phyloP scores from a whole-genome alignment of 2,329 filamentous ascomycete genomes.

The Stachybotrys elegans region DNA sequence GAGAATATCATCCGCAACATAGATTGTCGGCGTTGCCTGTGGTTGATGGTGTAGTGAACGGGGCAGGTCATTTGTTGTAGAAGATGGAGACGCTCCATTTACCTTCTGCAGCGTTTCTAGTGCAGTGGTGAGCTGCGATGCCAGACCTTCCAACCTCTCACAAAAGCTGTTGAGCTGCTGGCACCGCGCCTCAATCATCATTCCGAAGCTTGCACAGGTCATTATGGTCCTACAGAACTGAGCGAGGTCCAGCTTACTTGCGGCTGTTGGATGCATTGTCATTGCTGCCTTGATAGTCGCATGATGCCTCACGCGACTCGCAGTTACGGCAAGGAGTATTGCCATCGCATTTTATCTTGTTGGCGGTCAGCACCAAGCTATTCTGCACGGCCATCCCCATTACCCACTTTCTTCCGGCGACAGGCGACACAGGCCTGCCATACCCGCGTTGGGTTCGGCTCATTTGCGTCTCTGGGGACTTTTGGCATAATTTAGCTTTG shows the following conservation, averaged over 20 bases:
- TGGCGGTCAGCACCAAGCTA: not conserved
- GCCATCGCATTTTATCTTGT: slow-evolving; percentile 20
- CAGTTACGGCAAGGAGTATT: slow-evolving; percentile 18
- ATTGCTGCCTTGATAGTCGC: slow-evolving; percentile 15
- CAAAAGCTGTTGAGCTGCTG: slow-evolving; percentile 18
- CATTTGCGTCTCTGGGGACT: not conserved
- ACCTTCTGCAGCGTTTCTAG: not conserved
- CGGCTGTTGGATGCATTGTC: slow-evolving; percentile 17
- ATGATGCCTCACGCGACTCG: slow-evolving; percentile 13
- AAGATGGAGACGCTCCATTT: not conserved
- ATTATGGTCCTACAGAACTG: not conserved
- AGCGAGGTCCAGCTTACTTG: slow-evolving; percentile 8
- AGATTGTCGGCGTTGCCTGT: not conserved
- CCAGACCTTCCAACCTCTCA: slow-evolving; percentile 15
- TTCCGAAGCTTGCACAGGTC: slow-evolving; percentile 5
- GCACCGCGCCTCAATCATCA: slow-evolving; percentile 14
- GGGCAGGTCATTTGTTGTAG: slow-evolving; percentile 4
- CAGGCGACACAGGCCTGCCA: slow-evolving; percentile 15
- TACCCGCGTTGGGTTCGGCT: not conserved
- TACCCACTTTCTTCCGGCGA: slow-evolving; percentile 13
- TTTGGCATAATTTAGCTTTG: too few relatives aligned
- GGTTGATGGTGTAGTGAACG: slow-evolving; percentile 1
- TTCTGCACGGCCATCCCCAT: too few relatives aligned
- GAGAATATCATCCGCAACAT: not conserved
- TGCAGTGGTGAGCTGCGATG: slow-evolving; percentile 10